Conservation (phyloP, 495 filamentous ascomycete species). For the Aspergillus coremiiformis region DNA sequence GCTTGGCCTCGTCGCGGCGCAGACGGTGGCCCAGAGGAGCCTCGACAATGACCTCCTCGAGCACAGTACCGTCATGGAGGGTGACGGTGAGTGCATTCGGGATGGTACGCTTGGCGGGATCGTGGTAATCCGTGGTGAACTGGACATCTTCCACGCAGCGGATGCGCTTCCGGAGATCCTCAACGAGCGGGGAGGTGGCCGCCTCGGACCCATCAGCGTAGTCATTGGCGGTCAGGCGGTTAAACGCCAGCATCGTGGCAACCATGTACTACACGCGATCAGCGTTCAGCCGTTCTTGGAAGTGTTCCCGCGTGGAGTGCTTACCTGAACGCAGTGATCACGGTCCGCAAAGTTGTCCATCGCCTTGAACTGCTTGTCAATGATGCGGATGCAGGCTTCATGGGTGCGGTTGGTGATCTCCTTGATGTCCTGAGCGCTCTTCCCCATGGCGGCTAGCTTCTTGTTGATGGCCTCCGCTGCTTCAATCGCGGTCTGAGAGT, state of each 20-base stretch:
- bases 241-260: constrained; percentile 87
- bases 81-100: constrained; percentile 91
- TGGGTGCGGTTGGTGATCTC: constrained; percentile 88
- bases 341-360: constrained; percentile 99
- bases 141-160: constrained; percentile 90
- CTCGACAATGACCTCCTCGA: constrained; percentile 89
- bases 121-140: constrained; percentile 91
- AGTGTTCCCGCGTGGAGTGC: not conserved
- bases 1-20: constrained; percentile 92
- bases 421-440: constrained; percentile 92
- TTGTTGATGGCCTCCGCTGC: constrained; percentile 79
- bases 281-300: not conserved
- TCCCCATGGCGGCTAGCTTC: constrained; percentile 74
- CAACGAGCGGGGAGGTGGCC: constrained; percentile 80
- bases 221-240: constrained; percentile 83
- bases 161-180: constrained; percentile 85
- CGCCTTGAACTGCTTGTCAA: constrained; percentile 99
- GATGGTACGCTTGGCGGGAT: constrained; percentile 87
- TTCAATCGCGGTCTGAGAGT: constrained; percentile 97
- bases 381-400: constrained; percentile 96
- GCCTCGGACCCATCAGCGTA: constrained; percentile 89
- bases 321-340: constrained; percentile 90
- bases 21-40: constrained; percentile 90
- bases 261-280: constrained; percentile 69
- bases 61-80: constrained; percentile 87